Evolutionary conservation across 2,329 filamentous ascomycete genomes (phyloP), one percentile per base, ranked within the genome.

Genomic region (Hirsutella rhossiliensis): DNA sequence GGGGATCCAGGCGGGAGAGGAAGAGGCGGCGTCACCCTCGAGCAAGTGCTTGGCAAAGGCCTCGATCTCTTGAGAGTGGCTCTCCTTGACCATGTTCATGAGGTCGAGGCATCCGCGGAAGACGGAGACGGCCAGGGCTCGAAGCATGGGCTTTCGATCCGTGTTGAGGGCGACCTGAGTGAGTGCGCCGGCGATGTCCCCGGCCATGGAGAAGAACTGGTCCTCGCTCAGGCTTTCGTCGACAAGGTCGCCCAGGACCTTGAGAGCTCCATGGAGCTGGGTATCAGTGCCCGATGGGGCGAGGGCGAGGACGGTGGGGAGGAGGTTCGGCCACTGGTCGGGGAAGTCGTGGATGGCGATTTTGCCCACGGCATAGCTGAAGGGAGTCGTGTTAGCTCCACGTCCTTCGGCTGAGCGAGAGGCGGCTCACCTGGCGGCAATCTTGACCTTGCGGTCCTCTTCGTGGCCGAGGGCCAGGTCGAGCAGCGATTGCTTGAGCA

Each of bases 1-100:
- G 5, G 89, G 87, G 49, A 86, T 82, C 92, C 92, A 98, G 42
- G 78, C 76, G 53, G 73, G 42, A 9, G 28, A 38, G 13, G 45
- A 40, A 9, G 40, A 32, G 38, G 41, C 39, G 18, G 42, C 27
- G 36, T 47, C 40, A 15, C 45, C 45, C 18, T 47, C 75, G 41
- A 97, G 72, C 0, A 87, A 80, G 57, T 94, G 84, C 48, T 95
- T 87, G 43, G 90, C 88, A 61, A 98, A 98, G 1, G 73, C 75
- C 63, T 87, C 92, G 48, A 97, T 87, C 44, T 86, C 86, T 46
- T 76, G 75, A 56, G 86, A 85, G 64, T 97, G 86, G 53, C 94
- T 87, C 52, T 95, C 89, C 71, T 95, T 84, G 52, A 97, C 85
- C 78, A 96, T 94, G 65, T 97, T 88, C 67, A 98, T 78, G 45